These are phyloP conservation scores for Pilobolus umbonatus DNA, from an alignment of 192 early-diverging fungal species.

Conservation along the genomic window DNA sequence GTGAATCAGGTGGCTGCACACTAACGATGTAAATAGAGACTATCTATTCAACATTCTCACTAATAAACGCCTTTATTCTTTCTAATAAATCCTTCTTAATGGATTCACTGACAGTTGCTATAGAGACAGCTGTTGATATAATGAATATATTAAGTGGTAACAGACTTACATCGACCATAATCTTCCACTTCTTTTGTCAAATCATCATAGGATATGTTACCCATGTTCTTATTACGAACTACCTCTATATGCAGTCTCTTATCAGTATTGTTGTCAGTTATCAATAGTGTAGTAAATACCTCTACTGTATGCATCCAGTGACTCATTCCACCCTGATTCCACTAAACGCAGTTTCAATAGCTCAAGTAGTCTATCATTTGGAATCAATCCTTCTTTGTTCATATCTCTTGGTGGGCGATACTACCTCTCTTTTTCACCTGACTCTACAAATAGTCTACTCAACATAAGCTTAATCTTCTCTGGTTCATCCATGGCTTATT, in stretches of 20 bases:
- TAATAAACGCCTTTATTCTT: constrained; percentile 22
- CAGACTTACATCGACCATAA: constrained; percentile 20
- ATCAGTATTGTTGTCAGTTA: neutral
- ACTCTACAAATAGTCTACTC: constrained; percentile 22
- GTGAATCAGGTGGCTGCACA: constrained; percentile 20
- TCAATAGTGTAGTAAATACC: constrained; percentile 3
- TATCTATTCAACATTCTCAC: constrained; percentile 20
- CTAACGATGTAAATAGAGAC: neutral
- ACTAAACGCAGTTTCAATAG: constrained; percentile 19
- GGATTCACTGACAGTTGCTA: constrained; percentile 27
- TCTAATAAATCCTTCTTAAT: constrained; percentile 31
- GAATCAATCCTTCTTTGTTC: neutral
- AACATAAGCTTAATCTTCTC: constrained; percentile 21
- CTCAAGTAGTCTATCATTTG: constrained; percentile 9
- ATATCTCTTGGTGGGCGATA: neutral
- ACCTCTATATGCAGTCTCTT: constrained; percentile 7
- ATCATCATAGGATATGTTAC: constrained; percentile 20
- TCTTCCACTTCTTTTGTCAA: constrained; percentile 18
- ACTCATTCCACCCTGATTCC: constrained; percentile 30
- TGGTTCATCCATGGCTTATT: constrained; percentile 1
- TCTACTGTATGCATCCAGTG: constrained; percentile 26
- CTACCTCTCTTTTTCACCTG: constrained; percentile 29
- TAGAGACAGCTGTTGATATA: neutral
- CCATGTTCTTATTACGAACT: constrained; percentile 8
- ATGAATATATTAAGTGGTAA: neutral